phyloP scores from a whole-genome alignment of 1,284 basidiomycete species.

The Peniophora sp. region DNA sequence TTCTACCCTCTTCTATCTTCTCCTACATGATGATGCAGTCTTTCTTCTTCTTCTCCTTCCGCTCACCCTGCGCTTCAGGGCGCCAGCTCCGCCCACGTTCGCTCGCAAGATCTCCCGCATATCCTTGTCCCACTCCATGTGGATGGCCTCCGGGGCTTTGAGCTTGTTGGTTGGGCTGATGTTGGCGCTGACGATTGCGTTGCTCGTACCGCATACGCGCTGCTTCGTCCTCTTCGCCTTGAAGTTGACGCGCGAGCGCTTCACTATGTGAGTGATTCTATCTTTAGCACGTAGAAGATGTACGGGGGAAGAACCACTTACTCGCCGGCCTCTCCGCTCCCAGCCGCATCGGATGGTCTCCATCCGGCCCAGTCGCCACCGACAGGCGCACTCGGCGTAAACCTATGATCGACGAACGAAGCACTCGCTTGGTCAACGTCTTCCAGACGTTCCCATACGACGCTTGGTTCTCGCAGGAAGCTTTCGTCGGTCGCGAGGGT shows the following conservation, averaged over 20 bases:
- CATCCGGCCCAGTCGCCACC: constrained; percentile 74
- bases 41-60: neutral
- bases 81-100: neutral
- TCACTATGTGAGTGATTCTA: constrained; percentile 29
- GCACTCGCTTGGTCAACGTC: constrained; percentile 77
- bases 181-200: constrained; percentile 20
- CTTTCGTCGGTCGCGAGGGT: constrained; percentile 78
- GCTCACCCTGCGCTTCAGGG: neutral
- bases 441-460: constrained; percentile 85
- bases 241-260: constrained; percentile 60
- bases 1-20: too few relatives aligned
- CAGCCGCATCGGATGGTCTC: constrained; percentile 21
- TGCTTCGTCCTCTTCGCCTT: constrained; percentile 62
- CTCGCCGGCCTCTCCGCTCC: constrained; percentile 43
- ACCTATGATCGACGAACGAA: constrained; percentile 68
- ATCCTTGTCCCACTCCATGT: neutral
- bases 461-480: constrained; percentile 67
- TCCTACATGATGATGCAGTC: neutral
- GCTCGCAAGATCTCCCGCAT: neutral
- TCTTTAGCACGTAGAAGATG: neutral
- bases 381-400: constrained; percentile 53
- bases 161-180: constrained; percentile 13
- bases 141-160: neutral
- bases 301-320: constrained; percentile 23
- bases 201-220: constrained; percentile 31